Evolutionary conservation across 441 rosid genomes (phyloP).

Genomic region (Syzygium syzygioides): DNA sequence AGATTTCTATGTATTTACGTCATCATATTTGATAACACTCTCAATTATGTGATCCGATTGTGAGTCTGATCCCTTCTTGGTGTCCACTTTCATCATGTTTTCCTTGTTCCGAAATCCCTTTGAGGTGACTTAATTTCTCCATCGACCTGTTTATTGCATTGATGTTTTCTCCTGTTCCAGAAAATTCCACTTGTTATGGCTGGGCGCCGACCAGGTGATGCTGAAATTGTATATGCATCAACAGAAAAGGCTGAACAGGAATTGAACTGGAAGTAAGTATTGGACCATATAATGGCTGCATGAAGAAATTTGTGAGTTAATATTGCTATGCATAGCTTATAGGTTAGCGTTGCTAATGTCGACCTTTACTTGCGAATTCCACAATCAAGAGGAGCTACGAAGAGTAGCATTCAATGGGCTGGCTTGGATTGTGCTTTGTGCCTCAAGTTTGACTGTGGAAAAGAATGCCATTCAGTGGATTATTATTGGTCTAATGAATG

Average conservation of each 20-base stretch:
- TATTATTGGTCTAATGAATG: neutral
- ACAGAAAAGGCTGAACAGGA: slow-evolving; percentile 71
- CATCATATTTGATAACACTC: neutral
- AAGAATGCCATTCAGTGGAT: neutral
- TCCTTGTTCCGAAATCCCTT: neutral
- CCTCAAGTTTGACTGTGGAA: neutral
- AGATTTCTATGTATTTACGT: neutral
- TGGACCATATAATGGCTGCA: neutral
- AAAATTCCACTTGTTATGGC: slow-evolving; percentile 72
- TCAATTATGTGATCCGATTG: neutral
- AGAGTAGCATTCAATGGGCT: neutral
- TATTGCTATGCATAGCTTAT: neutral
- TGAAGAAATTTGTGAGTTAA: neutral
- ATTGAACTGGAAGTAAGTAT: slow-evolving; percentile 91
- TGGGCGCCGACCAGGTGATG: slow-evolving; percentile 82
- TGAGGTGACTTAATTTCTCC: neutral
- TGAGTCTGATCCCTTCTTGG: neutral
- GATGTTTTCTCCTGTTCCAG: slow-evolving; percentile 23
- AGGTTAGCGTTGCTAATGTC: neutral
- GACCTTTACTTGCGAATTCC: neutral
- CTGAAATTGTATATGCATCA: slow-evolving; percentile 80
- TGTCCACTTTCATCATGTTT: neutral
- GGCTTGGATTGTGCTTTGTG: neutral
- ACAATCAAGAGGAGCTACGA: neutral
- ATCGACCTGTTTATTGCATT: neutral